These are phyloP conservation scores for Vaucheria bursata DNA, from an alignment of 352 stramenopile genomes.

Conservation along the genomic window DNA sequence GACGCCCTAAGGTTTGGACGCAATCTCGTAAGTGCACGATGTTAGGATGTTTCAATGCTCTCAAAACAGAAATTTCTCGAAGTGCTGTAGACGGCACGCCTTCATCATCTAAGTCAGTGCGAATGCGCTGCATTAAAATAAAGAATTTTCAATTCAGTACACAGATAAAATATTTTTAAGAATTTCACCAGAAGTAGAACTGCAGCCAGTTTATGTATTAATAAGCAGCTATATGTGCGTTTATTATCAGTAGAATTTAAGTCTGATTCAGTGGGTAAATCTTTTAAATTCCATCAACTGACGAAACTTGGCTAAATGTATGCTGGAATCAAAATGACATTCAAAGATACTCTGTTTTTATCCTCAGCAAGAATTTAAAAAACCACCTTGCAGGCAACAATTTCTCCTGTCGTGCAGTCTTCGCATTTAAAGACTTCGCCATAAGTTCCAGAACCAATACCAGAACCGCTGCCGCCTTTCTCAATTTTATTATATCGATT, in stretches of 20 bases:
- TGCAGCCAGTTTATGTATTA: neutral
- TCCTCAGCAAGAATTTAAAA: neutral
- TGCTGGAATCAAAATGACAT: neutral
- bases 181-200: neutral
- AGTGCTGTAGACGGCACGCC: slow-evolving; percentile 95
- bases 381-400: slow-evolving; percentile 77
- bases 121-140: neutral
- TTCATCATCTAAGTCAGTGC: slow-evolving; percentile 61
- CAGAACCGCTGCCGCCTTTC: slow-evolving; percentile 63
- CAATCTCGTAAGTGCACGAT: slow-evolving; percentile 86
- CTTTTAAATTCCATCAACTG: neutral
- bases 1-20: slow-evolving; percentile 65
- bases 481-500: slow-evolving; percentile 78
- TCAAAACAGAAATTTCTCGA: slow-evolving; percentile 94
- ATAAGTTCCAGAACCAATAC: slow-evolving; percentile 85
- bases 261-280: neutral
- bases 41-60: slow-evolving; percentile 94
- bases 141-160: neutral
- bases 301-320: neutral
- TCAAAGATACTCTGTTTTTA: neutral
- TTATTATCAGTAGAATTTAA: neutral
- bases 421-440: slow-evolving; percentile 90
- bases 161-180: neutral
- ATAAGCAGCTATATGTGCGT: neutral
- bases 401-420: slow-evolving; percentile 73